Base-by-base conservation (phyloP, 257 asterid genomes). In the Nicotiana knightiana region DNA sequence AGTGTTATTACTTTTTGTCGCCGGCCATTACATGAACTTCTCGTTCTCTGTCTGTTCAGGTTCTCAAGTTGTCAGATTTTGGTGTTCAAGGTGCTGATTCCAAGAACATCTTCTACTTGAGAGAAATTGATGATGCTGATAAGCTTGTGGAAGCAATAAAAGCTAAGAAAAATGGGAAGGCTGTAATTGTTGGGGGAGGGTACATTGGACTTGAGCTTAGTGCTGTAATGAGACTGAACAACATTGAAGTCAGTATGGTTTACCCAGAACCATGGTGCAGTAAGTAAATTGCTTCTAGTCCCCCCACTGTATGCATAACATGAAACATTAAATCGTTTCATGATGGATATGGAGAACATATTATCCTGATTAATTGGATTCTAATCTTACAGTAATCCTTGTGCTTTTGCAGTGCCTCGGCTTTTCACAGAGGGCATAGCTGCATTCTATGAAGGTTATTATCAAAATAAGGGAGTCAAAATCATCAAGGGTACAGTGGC, bases 211-310 rank as follows among this genome's bases (percentile, higher is more conserved):
- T 95, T 81, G 99, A 95, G 92, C 94, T 95, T 35, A 95, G 99
- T 86, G 98, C 99, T 76, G 99, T 95, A 80, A 83, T 95, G 85
- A 93, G 55, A 86, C 83, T 93, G 82, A 91, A 95, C 76, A 87
- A 92, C 82, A 68, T 90, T 71, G 99, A 91, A 81, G 96, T 92
- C 89, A 89, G 83, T 86, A 93, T 94, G 98, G 98, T 94, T 85
- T 94, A 91, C 88, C 98, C 97, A 16, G 98, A 94, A 86, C 98
- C 98, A 67, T 94, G 98, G 98, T 93, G 97, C 97, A 94, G 98
- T 93, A 91, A 92, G 98, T 93, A 70, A 79, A 87, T 63, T 57
- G 26, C 81, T 66, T 68, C 2, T 24, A 8, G 12, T 58, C 15
- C 32, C 26, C 63, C 17, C 62, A 26, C 24, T 26, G 16, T 37